A percentile compares a stretch with the other conserved stretches of the same genome.
Evolutionary conservation across 768 basidiomycete genomes (phyloP).

Genomic region (Trametes sanguinea): DNA sequence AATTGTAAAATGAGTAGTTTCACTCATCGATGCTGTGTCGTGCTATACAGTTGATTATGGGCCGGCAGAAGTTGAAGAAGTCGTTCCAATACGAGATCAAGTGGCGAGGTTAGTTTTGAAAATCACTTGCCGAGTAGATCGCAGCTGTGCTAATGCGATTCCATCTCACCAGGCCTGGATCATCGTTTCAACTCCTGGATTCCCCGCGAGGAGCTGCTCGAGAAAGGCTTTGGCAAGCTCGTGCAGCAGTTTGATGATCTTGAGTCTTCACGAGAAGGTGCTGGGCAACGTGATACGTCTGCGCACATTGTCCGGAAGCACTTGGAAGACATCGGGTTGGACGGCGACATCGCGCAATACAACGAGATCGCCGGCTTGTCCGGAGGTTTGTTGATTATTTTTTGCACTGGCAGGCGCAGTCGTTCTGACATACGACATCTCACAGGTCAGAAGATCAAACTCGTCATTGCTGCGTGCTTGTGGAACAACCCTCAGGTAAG

Average conservation of each 20-base stretch:
- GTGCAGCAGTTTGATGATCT: constrained; percentile 96
- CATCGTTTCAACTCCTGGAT: constrained; percentile 92
- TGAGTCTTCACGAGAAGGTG: constrained; percentile 93
- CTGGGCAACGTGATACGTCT: constrained; percentile 86
- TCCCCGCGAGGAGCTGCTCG: constrained; percentile 80
- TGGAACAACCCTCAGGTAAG: constrained; percentile 93
- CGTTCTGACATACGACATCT: not conserved
- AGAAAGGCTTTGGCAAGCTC: constrained; percentile 86
- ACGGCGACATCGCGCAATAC: constrained; percentile 98
- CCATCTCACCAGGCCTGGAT: constrained; percentile 49
- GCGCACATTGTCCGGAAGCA: constrained; percentile 84
- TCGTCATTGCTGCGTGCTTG: constrained; percentile 90
- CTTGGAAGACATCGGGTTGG: constrained; percentile 92
- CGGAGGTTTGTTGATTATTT: constrained; percentile 60
- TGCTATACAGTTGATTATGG: constrained; percentile 69
- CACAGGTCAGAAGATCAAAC: constrained; percentile 92
- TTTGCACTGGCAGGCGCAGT: not conserved
- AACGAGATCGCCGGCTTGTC: constrained; percentile 94
- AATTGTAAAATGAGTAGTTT: not conserved
- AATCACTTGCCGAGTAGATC: not conserved
- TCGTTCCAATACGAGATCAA: constrained; percentile 91
- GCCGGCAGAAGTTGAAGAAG: constrained; percentile 97
- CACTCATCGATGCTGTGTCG: constrained; percentile 7
- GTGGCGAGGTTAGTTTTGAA: constrained; percentile 54
- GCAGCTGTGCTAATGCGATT: constrained; percentile 1